Base-by-base conservation (phyloP, 805 yeast genomes). In the Torulaspora indica region DNA sequence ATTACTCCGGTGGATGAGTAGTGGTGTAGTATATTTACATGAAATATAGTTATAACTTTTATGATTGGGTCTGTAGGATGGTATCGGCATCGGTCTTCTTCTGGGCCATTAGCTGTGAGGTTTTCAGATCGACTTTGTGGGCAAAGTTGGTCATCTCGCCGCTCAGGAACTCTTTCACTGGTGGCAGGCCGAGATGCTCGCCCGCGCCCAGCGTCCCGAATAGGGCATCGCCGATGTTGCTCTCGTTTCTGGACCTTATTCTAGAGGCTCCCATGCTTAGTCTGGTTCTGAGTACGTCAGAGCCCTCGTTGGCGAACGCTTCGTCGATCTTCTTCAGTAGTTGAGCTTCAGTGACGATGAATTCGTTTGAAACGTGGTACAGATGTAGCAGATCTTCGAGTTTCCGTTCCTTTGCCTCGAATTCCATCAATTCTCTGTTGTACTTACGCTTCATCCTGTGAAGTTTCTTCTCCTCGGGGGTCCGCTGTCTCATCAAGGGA, bases 301-400 rank as follows among this genome's bases (percentile, higher is more conserved):
- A 46, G 15, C 53, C 45, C 38, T 55, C 57, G 52, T 56, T 35
- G 23, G 56, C 51, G 36, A 58, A 61, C 2, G 48, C 60, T 17
- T 60, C 53, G 33, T 56, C 64, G 22, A 57, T 51, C 29, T 47
- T 52, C 36, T 47, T 48, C 39, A 43, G n/a, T 37, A 60, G 82
- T 77, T 38, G 87, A 81, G 43, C 76, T 63, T 85, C 95, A 24
- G 82, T 82, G 31, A 86, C 78, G 54, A 88, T 85, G 66, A 79
- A 89, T 35, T 74, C 71, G 22, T 76, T 73, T 1, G 91, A 70
- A 2, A 81, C 76, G 57, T 87, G 87, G 64, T 85, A 88, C 42
- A 90, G 72, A 52, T 77, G 82, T 47, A 90, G 68, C 38, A 89
- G 66, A 38, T 75, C 70, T 31, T 69, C 69, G 12, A 89, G 78